phyloP scores from a whole-genome alignment of 345 rosid species.

The Salix dunnii region DNA sequence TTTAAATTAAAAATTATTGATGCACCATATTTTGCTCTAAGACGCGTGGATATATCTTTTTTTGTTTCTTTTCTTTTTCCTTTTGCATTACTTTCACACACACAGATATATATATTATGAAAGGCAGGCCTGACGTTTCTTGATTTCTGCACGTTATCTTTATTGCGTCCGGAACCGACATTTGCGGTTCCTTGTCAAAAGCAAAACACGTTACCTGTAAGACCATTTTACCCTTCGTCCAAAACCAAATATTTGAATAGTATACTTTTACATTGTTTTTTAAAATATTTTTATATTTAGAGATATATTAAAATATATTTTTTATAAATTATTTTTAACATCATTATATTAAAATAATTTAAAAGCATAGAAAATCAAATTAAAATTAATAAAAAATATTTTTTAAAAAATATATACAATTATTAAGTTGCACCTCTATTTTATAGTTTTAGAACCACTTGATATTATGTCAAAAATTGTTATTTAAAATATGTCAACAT shows the following conservation, averaged over 20 bases:
- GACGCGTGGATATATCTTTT: not conserved
- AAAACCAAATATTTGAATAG: not conserved
- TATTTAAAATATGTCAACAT: no score
- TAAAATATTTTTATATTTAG: no score
- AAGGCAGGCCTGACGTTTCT: not conserved
- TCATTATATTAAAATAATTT: no score
- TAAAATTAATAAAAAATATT: no score
- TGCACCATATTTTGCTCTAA: no score
- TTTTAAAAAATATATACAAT: not conserved
- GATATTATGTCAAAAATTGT: no score
- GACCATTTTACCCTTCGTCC: conserved; percentile 32
- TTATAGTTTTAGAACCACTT: not conserved
- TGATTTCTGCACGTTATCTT: not conserved
- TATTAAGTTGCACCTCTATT: not conserved
- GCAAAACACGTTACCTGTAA: rapidly evolving
- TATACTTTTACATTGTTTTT: not conserved
- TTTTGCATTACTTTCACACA: no score
- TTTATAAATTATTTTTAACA: no score
- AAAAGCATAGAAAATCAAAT: no score
- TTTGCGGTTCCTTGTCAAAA: conserved; percentile 29
- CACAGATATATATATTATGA: no score
- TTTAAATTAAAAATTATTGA: no score
- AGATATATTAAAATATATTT: no score
- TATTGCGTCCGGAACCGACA: conserved; percentile 26
- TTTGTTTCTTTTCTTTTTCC: not conserved